A percentile compares a stretch with the other conserved stretches of the same genome.
Evolutionary conservation across 139 green algal species (phyloP).

Genomic region (Coelastrella sp.): DNA sequence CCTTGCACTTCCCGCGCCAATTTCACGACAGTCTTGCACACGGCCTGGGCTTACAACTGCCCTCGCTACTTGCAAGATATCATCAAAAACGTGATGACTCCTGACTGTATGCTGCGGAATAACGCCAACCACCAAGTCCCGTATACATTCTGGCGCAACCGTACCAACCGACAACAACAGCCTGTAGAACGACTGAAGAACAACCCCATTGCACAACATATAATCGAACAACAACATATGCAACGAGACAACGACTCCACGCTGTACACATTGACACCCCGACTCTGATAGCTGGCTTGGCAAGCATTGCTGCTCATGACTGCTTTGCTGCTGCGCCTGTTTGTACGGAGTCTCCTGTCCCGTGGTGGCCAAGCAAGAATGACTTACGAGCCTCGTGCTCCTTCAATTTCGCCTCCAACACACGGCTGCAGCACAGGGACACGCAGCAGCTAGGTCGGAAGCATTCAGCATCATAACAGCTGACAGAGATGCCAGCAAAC

Average conservation of each 20-base stretch:
- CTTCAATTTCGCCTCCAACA: constrained; percentile 75
- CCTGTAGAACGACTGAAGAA: background rate
- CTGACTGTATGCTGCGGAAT: background rate
- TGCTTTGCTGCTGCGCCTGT: constrained; percentile 13
- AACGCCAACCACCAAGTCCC: background rate
- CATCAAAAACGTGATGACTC: background rate
- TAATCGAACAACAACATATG: background rate
- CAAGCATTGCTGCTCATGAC: constrained; percentile 1
- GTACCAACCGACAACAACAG: background rate
- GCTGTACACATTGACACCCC: background rate
- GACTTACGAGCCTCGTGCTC: constrained; percentile 72
- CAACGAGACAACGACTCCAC: background rate
- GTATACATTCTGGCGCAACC: background rate
- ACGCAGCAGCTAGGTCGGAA: no score
- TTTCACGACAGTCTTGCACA: no score
- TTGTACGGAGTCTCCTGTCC: constrained; percentile 57
- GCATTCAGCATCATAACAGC: no score
- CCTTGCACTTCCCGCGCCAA: no score
- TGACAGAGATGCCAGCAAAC: background rate
- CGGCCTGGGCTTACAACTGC: no score
- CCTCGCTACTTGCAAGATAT: background rate
- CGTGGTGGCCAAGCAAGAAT: constrained; percentile 71
- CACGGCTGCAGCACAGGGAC: constrained; percentile 34
- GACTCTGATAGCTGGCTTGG: background rate
- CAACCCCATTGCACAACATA: background rate